Base-by-base conservation (phyloP, 108 stramenopile genomes). In the Aureococcus anophagefferens region DNA sequence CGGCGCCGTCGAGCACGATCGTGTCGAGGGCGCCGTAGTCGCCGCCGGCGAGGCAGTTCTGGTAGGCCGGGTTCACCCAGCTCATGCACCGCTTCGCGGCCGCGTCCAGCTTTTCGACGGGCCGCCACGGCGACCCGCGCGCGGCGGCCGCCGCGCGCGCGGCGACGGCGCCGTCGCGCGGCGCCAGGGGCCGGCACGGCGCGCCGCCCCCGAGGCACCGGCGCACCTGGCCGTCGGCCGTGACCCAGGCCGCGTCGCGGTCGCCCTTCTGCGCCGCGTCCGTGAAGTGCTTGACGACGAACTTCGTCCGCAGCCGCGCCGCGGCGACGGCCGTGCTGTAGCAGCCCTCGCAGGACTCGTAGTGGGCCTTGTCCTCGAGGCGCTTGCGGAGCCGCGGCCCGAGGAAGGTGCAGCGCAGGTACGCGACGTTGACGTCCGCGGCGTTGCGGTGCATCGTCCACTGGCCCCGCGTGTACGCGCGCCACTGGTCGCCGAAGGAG, bases 291-390 rank as follows among this genome's bases (percentile, higher is more conserved):
- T 93, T 92, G 37, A 91, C 91, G 5, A 89, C 87, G 75, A 88
- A 93, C 71, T 95, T 95, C 17, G 93, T 87, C 37, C 75, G 83
- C 33, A 95, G 81, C 76, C 91, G 85, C 51, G 80, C 75, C 51
- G 63, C 80, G 31, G 81, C 65, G 46, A 93, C 70, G 18, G 84
- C 91, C 62, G 75, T 81, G 4, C 89, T 90, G 79, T 95, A 95
- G 81, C 94, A 95, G 29, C 92, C 94, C 86, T 95, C 94, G 7
- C 92, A 91, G 67, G 86, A 88, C 74, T 92, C 92, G 69, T 93
- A 87, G 25, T 59, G 51, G 51, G 21, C 21, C 21, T 28, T 18
- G 25, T 25, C 25, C 3, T 59, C 51, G 21, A 59, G 25, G 51
- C 51, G 51, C 21, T 3, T 4, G 37, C 4, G 7, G 37, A 40